Conservation (phyloP, 2,329 filamentous ascomycete genomes). For the Neofusicoccum kwambonambiense region DNA sequence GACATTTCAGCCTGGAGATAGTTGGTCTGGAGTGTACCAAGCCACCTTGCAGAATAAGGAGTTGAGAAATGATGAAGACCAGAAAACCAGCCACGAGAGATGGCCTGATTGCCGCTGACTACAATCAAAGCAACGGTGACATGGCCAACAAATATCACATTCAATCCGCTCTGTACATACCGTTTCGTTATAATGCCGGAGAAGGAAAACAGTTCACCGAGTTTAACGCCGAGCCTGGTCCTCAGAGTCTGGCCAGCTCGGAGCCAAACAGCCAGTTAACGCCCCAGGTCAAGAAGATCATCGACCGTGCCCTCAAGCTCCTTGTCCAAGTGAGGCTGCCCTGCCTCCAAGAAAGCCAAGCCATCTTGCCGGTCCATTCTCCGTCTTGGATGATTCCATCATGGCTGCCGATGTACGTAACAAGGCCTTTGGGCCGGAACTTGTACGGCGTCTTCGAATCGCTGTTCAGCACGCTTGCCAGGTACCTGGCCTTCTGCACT, state of each 20-base stretch:
- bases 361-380: slow-evolving; percentile 42
- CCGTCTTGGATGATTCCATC: slow-evolving; percentile 44
- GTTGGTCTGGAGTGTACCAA: too few relatives aligned
- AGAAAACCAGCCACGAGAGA: too few relatives aligned
- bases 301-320: slow-evolving; percentile 32
- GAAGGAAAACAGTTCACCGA: too few relatives aligned
- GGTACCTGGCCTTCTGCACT: slow-evolving; percentile 39
- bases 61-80: too few relatives aligned
- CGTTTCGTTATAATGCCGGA: too few relatives aligned
- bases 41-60: too few relatives aligned
- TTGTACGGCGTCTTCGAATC: slow-evolving; percentile 51
- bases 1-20: too few relatives aligned
- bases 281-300: slow-evolving; percentile 35
- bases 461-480: slow-evolving; percentile 31
- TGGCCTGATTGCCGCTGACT: too few relatives aligned
- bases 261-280: slow-evolving; percentile 34
- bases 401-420: slow-evolving; percentile 43
- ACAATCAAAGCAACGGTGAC: too few relatives aligned
- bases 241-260: slow-evolving; percentile 36
- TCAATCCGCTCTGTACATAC: too few relatives aligned
- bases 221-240: background rate
- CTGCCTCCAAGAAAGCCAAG: slow-evolving; percentile 47
- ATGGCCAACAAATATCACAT: too few relatives aligned
- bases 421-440: slow-evolving; percentile 38
- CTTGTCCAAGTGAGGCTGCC: slow-evolving; percentile 38